phyloP scores from a whole-genome alignment of 2,329 filamentous ascomycete genomes.

The Cadophora gregata region DNA sequence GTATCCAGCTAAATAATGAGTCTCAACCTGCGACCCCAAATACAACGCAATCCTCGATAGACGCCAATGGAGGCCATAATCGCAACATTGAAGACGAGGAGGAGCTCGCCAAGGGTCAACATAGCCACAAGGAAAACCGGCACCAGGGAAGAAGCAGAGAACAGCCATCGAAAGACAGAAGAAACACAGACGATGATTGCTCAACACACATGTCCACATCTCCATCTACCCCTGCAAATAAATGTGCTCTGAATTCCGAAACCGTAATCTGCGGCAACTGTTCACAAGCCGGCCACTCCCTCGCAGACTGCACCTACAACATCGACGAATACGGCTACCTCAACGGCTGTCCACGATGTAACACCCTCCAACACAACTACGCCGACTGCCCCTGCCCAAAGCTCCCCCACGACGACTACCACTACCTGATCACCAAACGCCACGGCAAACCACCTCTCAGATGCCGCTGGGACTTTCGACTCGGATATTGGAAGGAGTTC shows the following conservation, averaged over 20 bases:
- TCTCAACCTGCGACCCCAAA: not conserved
- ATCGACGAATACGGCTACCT: slow-evolving; percentile 13
- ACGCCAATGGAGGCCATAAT: not conserved
- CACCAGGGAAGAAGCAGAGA: not conserved
- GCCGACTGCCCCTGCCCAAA: not conserved
- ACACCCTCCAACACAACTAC: not conserved
- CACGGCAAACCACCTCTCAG: not conserved
- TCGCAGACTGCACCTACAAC: slow-evolving; percentile 5
- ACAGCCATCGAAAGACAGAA: not conserved
- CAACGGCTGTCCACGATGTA: slow-evolving; percentile 1
- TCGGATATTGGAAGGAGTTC: not conserved
- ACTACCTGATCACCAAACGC: not conserved
- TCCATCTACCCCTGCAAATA: not conserved
- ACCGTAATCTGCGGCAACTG: not conserved
- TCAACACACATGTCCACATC: not conserved
- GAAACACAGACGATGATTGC: not conserved
- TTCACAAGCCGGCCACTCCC: not conserved
- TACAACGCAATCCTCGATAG: not conserved
- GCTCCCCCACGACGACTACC: not conserved
- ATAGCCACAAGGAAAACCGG: not conserved
- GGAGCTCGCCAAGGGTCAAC: not conserved
- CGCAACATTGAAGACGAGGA: not conserved
- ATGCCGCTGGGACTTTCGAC: not conserved
- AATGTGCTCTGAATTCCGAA: not conserved
- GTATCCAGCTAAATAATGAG: not conserved